Conservation (phyloP, 2,329 filamentous ascomycete species). For the Xylaria arbuscula region DNA sequence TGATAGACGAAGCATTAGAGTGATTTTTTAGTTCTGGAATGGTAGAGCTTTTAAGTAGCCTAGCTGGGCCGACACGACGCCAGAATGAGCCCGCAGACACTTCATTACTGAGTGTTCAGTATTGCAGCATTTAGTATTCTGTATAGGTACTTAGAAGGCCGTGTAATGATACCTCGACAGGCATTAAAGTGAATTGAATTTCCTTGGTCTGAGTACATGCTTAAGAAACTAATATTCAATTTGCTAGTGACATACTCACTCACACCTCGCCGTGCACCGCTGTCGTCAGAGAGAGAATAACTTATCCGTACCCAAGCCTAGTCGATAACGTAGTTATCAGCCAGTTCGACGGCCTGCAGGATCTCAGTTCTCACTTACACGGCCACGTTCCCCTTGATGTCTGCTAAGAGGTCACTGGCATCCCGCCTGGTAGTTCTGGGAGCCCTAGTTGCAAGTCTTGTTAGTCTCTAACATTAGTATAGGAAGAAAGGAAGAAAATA, state of each 20-base stretch:
- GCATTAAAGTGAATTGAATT: not conserved
- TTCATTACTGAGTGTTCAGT: no score
- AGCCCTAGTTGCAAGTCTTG: conserved; percentile 36
- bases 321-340: no score
- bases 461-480: conserved; percentile 14
- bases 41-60: no score
- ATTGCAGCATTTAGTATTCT: not conserved
- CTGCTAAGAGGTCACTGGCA: conserved; percentile 38
- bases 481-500: not conserved
- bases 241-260: not conserved
- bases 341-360: not conserved
- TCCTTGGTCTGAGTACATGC: not conserved
- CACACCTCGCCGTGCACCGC: not conserved
- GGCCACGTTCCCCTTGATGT: conserved; percentile 25
- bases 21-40: no score
- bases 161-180: no score
- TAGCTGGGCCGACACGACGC: no score
- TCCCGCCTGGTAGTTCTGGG: conserved; percentile 41
- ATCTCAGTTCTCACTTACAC: not conserved
- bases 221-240: not conserved
- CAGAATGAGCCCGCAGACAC: no score
- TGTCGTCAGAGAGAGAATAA: no score
- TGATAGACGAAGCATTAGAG: no score
- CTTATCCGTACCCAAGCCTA: no score
- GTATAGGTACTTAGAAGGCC: no score